A percentile compares a stretch with the other conserved stretches of the same genome.
These are phyloP conservation scores for Calvatia gigantea DNA, from an alignment of 768 basidiomycete species.

Conservation along the genomic window DNA sequence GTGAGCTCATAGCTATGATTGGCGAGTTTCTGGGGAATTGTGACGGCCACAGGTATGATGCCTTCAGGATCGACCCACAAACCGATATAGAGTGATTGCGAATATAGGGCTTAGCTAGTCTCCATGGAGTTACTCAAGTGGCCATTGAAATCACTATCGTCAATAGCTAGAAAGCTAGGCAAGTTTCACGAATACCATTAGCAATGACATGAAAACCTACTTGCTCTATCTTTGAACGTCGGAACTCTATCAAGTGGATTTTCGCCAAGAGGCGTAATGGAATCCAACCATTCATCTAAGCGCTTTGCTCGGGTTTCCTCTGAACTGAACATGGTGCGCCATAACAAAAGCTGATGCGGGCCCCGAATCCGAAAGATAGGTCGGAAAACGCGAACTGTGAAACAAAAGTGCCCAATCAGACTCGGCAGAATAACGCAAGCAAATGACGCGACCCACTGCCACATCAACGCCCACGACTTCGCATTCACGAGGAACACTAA, in stretches of 20 bases:
- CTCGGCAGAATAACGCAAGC: neutral
- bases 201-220: slow-evolving; percentile 37
- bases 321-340: slow-evolving; percentile 35
- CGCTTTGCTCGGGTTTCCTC: slow-evolving; percentile 40
- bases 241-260: slow-evolving; percentile 49
- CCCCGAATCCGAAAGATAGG: slow-evolving; percentile 37
- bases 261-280: slow-evolving; percentile 47
- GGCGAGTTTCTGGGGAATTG: no score
- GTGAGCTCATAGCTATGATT: no score
- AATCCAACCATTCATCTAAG: slow-evolving; percentile 39
- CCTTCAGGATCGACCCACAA: no score
- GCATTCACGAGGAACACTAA: slow-evolving; percentile 55
- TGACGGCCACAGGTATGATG: no score
- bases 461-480: slow-evolving; percentile 60
- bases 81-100: no score
- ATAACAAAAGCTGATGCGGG: slow-evolving; percentile 26
- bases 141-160: slow-evolving; percentile 70
- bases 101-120: no score
- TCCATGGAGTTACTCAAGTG: slow-evolving; percentile 84
- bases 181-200: neutral
- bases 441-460: slow-evolving; percentile 56
- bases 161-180: slow-evolving; percentile 40
- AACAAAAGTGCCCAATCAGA: slow-evolving; percentile 5
- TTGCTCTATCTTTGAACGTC: slow-evolving; percentile 48
- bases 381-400: slow-evolving; percentile 47